Evolutionary conservation across 306 rosid genomes (phyloP), one percentile per base, ranked within the genome.

Genomic region (Inga leiocalycina): DNA sequence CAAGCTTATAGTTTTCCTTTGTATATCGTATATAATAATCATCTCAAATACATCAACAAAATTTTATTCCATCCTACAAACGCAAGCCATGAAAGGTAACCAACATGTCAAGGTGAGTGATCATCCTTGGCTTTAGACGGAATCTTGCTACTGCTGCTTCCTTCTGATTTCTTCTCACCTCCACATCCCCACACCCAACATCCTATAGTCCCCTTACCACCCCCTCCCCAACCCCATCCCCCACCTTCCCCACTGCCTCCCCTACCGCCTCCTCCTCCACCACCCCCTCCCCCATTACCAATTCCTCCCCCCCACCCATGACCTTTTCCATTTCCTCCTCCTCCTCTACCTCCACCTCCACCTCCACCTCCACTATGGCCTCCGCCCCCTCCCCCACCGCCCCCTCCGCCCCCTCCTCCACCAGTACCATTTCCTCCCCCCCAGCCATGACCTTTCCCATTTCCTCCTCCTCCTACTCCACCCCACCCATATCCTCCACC

Each of bases 161-260:
- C 56, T 74, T 48, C 24, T 71, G 74, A n/a, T 24, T 70, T 79
- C 5, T 34, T 79, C 6, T 45, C 45, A 20, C 49, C 56, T 4
- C 68, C 77, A 77, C 89, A 86, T 34, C 87, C 87, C 89, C 85
- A 86, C 22, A 80, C 61, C 89, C 83, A 86, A 72, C 89, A 86
- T 66, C 56, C 85, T 10, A 56, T 70, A 15, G 80, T 71, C 8
- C 83, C 43, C 6, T 6, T 41, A 27, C 83, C 80, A 14, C 70
- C 62, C 9, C 74, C 61, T 32, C 34, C 34, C 34, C 34, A 32
- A 8, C 78, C 9, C 71, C 75, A 0, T 59, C n/a, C 64, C 0
- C n/a, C 12, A 1, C 64, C 65, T 3, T 30, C 27, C 0, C 87
- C 87, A 0, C 81, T 69, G 19, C 54, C 75, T 0, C 61, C 10